Base-by-base conservation (phyloP, 106 monocot species). In the Dendrobium catenatum region DNA sequence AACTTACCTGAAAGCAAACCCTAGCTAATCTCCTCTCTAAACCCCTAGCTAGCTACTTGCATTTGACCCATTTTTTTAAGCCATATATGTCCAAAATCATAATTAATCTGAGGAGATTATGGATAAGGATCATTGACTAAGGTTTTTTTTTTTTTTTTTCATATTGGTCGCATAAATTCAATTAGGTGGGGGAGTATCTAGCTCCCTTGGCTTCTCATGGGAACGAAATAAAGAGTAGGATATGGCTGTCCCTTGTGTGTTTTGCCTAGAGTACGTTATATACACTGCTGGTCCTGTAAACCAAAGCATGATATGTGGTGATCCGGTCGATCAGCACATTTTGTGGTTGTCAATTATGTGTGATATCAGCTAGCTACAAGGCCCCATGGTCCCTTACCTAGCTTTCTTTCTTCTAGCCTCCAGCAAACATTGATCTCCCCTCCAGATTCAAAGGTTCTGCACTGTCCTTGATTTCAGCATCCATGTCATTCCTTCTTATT, bases 1-100 rank as follows among this genome's bases (percentile, higher is more conserved):
- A 51, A 15, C 51, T 13, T 51, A 51, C 51, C 51, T 51, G 51
- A 17, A 51, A 51, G 51, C 51, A 51, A 61, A 22, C 61, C 61
- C 61, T 61, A 61, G 61, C 22, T 8, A 61, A 20, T 61, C 22
- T 22, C 61, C 61, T 24, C n/a, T n/a, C 56, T 56, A 56, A 8
- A 56, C 56, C 56, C 19, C 19, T 16, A 56, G 56, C 3, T 16
- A 61, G 61, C 61, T 6, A 51, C 3, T 2, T 51, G 13, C 51
- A n/a, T 22, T 61, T 22, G 61, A 61, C n/a, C 61, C 61, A 61
- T 22, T 61, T 61, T 61, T 61, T 61, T n/a, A 58, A 61, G 61
- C 22, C 5, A 5, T 6, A 61, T 61, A 61, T 3, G 61, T 22
- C 61, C 61, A 61, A 19, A 61, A 61, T 4, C 7, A 61, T 22